These are phyloP conservation scores for Lavandula angustifolia DNA, from an alignment of 257 asterid species.

Conservation along the genomic window DNA sequence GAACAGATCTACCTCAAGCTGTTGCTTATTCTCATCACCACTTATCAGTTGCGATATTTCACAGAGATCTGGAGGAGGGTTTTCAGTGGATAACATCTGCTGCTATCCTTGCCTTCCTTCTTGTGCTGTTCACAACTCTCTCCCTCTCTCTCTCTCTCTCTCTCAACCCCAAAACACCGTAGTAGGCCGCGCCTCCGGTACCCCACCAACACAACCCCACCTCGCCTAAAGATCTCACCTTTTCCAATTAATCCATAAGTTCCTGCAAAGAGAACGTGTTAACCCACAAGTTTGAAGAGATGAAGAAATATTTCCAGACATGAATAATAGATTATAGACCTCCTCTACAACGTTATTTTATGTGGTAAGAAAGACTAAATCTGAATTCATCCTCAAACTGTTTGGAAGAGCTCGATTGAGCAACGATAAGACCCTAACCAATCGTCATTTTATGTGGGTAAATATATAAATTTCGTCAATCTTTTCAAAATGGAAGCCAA, in stretches of 20 bases:
- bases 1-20: constrained; percentile 66
- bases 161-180: constrained; percentile 24
- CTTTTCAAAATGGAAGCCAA: constrained; percentile 50
- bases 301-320: constrained; percentile 20
- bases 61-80: constrained; percentile 79
- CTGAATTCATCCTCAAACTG: constrained; percentile 27
- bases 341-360: constrained; percentile 56
- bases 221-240: constrained; percentile 39
- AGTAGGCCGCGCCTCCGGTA: constrained; percentile 26
- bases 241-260: constrained; percentile 33
- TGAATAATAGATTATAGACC: constrained; percentile 40
- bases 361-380: constrained; percentile 46
- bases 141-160: constrained; percentile 22
- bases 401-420: constrained; percentile 30
- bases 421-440: constrained; percentile 42
- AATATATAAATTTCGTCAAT: constrained; percentile 37
- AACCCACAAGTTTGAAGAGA: constrained; percentile 30
- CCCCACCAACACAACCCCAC: constrained; percentile 56
- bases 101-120: constrained; percentile 56
- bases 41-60: constrained; percentile 59
- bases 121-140: constrained; percentile 66
- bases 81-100: constrained; percentile 98
- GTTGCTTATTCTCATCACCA: constrained; percentile 32
- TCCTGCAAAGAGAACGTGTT: constrained; percentile 42
- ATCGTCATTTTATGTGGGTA: constrained; percentile 87